Conservation (phyloP, 768 basidiomycete genomes). For the Boletus sp. region DNA sequence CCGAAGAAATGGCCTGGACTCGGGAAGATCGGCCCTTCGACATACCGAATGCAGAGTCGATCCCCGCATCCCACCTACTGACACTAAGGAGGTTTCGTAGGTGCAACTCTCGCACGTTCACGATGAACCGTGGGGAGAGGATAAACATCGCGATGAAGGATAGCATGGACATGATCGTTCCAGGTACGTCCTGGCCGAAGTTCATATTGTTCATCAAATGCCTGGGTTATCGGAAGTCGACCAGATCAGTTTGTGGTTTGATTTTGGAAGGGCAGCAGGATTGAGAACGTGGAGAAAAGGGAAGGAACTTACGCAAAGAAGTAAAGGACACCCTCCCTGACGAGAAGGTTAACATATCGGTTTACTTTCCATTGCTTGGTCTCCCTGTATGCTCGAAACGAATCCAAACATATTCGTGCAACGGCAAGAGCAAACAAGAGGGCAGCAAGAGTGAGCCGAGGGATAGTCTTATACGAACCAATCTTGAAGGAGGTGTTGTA, state of each 20-base stretch:
- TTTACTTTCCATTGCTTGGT: conserved; percentile 12
- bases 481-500: neutral
- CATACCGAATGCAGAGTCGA: conserved; percentile 19
- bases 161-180: neutral
- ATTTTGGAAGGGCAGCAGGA: no score
- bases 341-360: conserved; percentile 13
- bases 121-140: conserved; percentile 19
- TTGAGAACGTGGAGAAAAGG: no score
- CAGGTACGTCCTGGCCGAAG: neutral
- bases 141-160: neutral
- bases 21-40: neutral
- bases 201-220: conserved; percentile 12
- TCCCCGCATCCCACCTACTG: neutral
- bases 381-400: conserved; percentile 6
- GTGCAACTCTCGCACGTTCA: conserved; percentile 16
- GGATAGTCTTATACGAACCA: conserved; percentile 9
- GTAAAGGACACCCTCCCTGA: conserved; percentile 16
- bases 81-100: neutral
- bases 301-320: conserved; percentile 16
- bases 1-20: neutral
- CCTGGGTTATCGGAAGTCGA: neutral
- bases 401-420: conserved; percentile 4
- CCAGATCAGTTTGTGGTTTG: neutral
- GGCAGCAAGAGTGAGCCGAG: conserved; percentile 10
- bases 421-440: conserved; percentile 12